Percentiles rank a stretch among this genome's conserved stretches.
phyloP scores from a whole-genome alignment of 2,329 filamentous ascomycete genomes.

The Lachnellula occidentalis region DNA sequence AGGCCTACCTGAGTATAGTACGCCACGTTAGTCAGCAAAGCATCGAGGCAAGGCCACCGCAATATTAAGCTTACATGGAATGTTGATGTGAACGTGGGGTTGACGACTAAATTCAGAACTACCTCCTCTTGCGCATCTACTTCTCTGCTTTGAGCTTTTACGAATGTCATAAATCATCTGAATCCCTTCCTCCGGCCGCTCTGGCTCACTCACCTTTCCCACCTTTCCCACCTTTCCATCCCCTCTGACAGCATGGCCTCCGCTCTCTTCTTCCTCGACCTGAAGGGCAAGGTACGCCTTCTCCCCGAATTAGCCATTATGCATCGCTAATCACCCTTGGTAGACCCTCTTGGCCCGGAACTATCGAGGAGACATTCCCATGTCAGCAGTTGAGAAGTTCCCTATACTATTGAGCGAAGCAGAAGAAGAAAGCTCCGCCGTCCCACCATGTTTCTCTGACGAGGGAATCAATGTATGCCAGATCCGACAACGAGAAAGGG shows the following conservation, averaged over 20 bases:
- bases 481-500: conserved; percentile 1
- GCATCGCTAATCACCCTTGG: conserved; percentile 19
- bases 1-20: too few species aligned
- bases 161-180: conserved; percentile 20
- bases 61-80: conserved; percentile 13
- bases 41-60: conserved; percentile 17
- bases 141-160: conserved; percentile 1
- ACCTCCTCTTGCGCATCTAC: conserved; percentile 4
- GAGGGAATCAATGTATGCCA: conserved; percentile 88
- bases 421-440: conserved; percentile 97
- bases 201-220: conserved; percentile 10
- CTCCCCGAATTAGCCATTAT: conserved; percentile 2
- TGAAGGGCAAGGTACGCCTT: conserved; percentile 90
- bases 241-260: conserved; percentile 68
- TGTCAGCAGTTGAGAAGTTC: conserved; percentile 98
- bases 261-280: conserved; percentile 94
- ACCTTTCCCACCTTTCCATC: background rate
- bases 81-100: conserved; percentile 22
- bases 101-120: conserved; percentile 8
- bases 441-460: conserved; percentile 95
- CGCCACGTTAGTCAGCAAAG: conserved; percentile 12
- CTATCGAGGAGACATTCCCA: conserved; percentile 96
- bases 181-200: conserved; percentile 11
- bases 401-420: conserved; percentile 93
- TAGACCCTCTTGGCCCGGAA: conserved; percentile 97